A percentile compares a stretch with the other conserved stretches of the same genome.
These are phyloP conservation scores for Termitomyces sp. DNA, from an alignment of 768 basidiomycete species.

Conservation along the genomic window DNA sequence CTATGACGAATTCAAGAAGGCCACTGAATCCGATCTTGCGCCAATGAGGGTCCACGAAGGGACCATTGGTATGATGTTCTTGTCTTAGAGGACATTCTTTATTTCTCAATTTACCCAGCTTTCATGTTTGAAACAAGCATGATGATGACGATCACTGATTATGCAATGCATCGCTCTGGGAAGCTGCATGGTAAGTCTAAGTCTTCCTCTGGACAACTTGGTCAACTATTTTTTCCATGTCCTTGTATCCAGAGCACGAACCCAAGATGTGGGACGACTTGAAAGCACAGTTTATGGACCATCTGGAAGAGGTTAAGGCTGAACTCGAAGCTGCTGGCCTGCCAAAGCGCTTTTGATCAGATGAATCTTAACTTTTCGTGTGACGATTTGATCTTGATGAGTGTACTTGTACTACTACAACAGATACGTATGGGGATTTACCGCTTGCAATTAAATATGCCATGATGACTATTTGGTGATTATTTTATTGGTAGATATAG, in stretches of 20 bases:
- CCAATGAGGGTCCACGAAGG: constrained; percentile 50
- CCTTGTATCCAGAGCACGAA: background rate
- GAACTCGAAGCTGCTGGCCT: constrained; percentile 39
- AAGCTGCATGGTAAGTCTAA: constrained; percentile 50
- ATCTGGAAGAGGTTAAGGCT: constrained; percentile 49
- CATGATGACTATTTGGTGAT: background rate
- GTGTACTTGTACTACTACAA: background rate
- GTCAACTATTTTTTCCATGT: background rate
- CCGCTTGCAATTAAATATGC: background rate
- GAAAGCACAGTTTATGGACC: constrained; percentile 51
- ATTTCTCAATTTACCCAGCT: constrained; percentile 22
- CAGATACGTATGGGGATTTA: background rate
- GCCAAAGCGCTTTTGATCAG: background rate
- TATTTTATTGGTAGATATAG: background rate
- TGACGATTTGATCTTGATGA: background rate
- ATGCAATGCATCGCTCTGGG: constrained; percentile 52
- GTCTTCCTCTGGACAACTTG: constrained; percentile 5
- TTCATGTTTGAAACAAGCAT: constrained; percentile 65
- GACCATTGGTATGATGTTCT: constrained; percentile 37
- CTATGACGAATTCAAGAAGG: constrained; percentile 57
- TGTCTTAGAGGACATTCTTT: background rate
- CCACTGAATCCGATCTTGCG: constrained; percentile 42
- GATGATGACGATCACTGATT: constrained; percentile 61
- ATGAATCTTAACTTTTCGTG: background rate
- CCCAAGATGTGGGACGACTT: constrained; percentile 65